Evolutionary conservation across 2,329 filamentous ascomycete species (phyloP), one percentile per base, ranked within the genome.

Genomic region (Apiospora hydei): DNA sequence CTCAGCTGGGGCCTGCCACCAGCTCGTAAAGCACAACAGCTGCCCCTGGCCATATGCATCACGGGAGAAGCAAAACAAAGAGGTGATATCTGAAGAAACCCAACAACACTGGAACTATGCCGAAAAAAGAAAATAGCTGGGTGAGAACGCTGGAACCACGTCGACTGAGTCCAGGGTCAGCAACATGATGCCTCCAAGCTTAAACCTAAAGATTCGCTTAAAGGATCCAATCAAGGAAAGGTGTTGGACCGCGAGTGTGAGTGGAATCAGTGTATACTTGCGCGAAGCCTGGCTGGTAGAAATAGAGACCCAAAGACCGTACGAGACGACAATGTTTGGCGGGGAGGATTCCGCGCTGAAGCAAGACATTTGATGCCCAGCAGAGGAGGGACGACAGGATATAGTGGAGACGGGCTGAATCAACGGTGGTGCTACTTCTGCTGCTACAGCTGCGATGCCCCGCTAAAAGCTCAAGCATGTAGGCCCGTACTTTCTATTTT

Each of bases 401-500:
- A 57, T 21, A 57, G 51, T 57, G 51, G 26, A 10, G 51, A 57
- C 26, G 11, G 51, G 51, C 51, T 57, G 51, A 57, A 10, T 30
- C 26, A 57, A 11, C 24, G 49, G 49, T 26, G 30, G 30, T 64
- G 4, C 30, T 41, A 41, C 30, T 34, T 38, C 7, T 38, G 34
- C 3, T 34, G 34, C 34, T 34, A 34, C 34, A 38, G 34, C 34
- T 38, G 34, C 34, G 57, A 64, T 41, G 10, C 7, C 30, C 57
- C 57, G 34, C 57, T 64, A 41, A 41, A 61, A 34, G 13, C 14
- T 24, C 24, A 57, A 38, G 34, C 34, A 38, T 38, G 34, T 38
- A 38, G 34, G 34, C 34, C 34, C 30, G 30, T 38, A 41, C 57
- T 41, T 64, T 38, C 57, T 64, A 64, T 64, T 64, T 64, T 64